Base-by-base conservation (phyloP, 441 rosid species). In the Sinapis alba region DNA sequence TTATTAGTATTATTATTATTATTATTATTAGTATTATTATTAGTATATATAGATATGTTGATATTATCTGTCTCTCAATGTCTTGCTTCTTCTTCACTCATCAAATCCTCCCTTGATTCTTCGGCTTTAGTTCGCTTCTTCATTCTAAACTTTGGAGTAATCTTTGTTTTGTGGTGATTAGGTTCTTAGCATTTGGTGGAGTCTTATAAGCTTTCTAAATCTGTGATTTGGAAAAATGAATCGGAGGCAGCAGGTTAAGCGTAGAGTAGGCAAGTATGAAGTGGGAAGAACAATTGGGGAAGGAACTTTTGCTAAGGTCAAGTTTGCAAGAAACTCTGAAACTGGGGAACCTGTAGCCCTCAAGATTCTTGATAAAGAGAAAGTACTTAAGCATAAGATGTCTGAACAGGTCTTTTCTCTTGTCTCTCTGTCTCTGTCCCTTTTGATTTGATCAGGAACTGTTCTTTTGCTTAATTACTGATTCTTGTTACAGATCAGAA, bases 231-330 rank as follows among this genome's bases (percentile, higher is more conserved):
- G 19, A 1, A 19, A 30, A n/a, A 77, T 77, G 80, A 77, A 53
- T 77, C 62, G 77, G 50, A 60, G 73, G 36, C 68, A 71, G 60
- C 80, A 87, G 83, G 80, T 88, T 10, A 95, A 95, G 85, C 92
- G 96, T 34, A 83, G 90, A 41, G 94, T 95, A 8, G 99, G 99
- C 13, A 90, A 86, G 76, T 95, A 90, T 80, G 98, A 95, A 69
- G 90, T 95, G 24, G 99, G 99, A 59, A 89, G 98, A 81, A 94
- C 98, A 12, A 92, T 94, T 65, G 99, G 99, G 0, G 99, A 94
- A 75, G 98, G 99, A 62, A 83, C 99, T 69, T 94, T 94, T 85
- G 99, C 98, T 1, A 94, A 94, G 84, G 98, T 94, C 47, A 94
- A 88, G 87, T 94, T 94, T 64, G 99, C 98, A 2, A 86, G 94